Evolutionary conservation across 2,329 filamentous ascomycete genomes (phyloP).

Genomic region (Curvularia hawaiiensis): DNA sequence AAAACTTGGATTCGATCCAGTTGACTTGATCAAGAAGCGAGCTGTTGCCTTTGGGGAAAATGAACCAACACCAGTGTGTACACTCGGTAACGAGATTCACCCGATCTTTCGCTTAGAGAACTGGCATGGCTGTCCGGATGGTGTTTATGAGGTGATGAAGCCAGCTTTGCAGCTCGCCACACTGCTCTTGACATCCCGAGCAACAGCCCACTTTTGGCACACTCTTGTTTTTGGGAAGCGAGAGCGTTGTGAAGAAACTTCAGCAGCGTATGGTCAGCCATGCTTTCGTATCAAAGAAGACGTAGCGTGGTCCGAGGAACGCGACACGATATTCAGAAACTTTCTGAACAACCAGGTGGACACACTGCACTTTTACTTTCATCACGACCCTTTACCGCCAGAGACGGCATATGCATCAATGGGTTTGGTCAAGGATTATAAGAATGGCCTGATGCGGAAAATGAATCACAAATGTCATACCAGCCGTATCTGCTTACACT

Average conservation of each 20-base stretch:
- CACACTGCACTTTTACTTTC: constrained; percentile 48
- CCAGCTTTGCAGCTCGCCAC: constrained; percentile 45
- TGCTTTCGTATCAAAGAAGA: constrained; percentile 45
- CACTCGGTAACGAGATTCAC: constrained; percentile 45
- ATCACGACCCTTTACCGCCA: constrained; percentile 43
- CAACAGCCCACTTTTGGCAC: constrained; percentile 47
- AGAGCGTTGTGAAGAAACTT: constrained; percentile 36
- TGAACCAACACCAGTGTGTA: constrained; percentile 26
- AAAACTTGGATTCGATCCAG: constrained; percentile 47
- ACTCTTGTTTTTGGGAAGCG: constrained; percentile 46
- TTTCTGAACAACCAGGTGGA: constrained; percentile 42
- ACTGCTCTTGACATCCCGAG: constrained; percentile 42
- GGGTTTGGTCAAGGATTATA: constrained; percentile 46
- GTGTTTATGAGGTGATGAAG: constrained; percentile 46
- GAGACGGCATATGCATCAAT: constrained; percentile 47
- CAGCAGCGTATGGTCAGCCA: constrained; percentile 39
- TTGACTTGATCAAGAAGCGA: constrained; percentile 48
- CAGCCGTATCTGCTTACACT: constrained; percentile 47
- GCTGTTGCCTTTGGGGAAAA: constrained; percentile 41
- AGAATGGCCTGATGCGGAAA: constrained; percentile 44
- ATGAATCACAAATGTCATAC: constrained; percentile 44
- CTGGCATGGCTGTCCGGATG: constrained; percentile 47
- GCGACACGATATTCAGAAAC: constrained; percentile 35
- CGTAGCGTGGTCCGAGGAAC: constrained; percentile 41
- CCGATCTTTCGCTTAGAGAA: constrained; percentile 46